These are phyloP conservation scores for Podospora tetraspora DNA, from an alignment of 495 filamentous ascomycete species.

Conservation along the genomic window DNA sequence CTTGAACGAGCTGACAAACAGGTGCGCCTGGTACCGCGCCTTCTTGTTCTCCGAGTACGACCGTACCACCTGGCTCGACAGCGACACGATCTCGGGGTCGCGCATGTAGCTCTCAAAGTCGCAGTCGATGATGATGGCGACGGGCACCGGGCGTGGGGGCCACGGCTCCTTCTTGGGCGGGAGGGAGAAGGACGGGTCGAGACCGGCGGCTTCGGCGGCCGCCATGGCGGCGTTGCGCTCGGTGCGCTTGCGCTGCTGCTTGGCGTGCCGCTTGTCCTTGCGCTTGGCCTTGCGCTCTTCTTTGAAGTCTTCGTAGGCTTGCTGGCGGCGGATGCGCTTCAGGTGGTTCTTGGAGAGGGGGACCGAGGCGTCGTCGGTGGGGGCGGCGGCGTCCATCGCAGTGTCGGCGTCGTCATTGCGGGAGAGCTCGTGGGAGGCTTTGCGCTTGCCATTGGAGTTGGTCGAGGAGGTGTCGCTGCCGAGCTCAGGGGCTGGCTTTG, in stretches of 20 bases:
- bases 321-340: slow-evolving; percentile 62
- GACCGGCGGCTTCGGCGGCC: slow-evolving; percentile 38
- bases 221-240: slow-evolving; percentile 37
- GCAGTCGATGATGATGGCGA: slow-evolving; percentile 84
- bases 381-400: neutral
- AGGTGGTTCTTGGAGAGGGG: slow-evolving; percentile 71
- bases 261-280: slow-evolving; percentile 63
- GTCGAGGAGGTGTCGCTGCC: neutral
- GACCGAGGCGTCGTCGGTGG: neutral
- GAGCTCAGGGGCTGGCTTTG: neutral
- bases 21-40: slow-evolving; percentile 57
- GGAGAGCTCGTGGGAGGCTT: slow-evolving; percentile 27
- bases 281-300: slow-evolving; percentile 64
- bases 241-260: slow-evolving; percentile 52
- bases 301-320: slow-evolving; percentile 63
- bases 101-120: slow-evolving; percentile 87
- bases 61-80: slow-evolving; percentile 75
- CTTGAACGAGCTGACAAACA: slow-evolving; percentile 70
- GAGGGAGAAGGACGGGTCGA: slow-evolving; percentile 27
- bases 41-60: slow-evolving; percentile 81
- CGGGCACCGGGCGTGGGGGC: slow-evolving; percentile 51
- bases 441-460: slow-evolving; percentile 26
- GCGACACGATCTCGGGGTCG: slow-evolving; percentile 73
- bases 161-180: slow-evolving; percentile 23
- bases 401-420: slow-evolving; percentile 4